Base-by-base conservation (phyloP, 495 filamentous ascomycete genomes). In the Penicillium fimorum region DNA sequence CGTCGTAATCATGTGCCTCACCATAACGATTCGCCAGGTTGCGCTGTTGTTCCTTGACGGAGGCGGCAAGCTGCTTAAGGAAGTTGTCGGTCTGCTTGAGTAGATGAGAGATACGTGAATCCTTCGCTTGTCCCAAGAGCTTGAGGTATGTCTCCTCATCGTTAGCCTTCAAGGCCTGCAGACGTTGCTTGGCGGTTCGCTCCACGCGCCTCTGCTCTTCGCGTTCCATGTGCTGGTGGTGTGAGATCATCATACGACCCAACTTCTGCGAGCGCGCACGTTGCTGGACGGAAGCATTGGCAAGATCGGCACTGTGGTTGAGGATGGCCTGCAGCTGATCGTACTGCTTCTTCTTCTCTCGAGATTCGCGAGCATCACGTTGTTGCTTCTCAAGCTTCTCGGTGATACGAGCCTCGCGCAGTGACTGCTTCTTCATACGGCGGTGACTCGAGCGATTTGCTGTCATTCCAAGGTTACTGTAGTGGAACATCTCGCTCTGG, bases 301-400 rank as follows among this genome's bases (percentile, higher is more conserved):
- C 70, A 9, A 91, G 84, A 50, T 90, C 87, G n/a, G 75, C 70
- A 22, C 84, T 81, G 64, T 91, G 89, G 22, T 77, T 79, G 43
- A 89, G 74, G 45, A 93, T 85, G 20, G 87, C 79, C 53, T 85
- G 81, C 40, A 98, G 77, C 71, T 93, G 94, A 59, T 97, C 92
- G 50, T 80, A 82, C 64, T 97, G 95, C 78, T 94, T 97, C 82
- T 94, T 90, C 82, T 93, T 93, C 75, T 98, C 95, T 41, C 91
- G 85, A 32, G 84, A 87, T 73, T 97, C 94, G 41, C 94, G 87
- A 53, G 91, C 91, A 71, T 97, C 92, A 47, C 94, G 88, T 67
- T 97, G 95, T 69, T 97, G 91, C 76, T 97, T 97, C 82, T 98
- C 94, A 2, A 98, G 82, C 67, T 96, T 97, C 80, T 98, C 94